Evolutionary conservation across 352 stramenopile genomes (phyloP), one percentile per base, ranked within the genome.

Genomic region (Globisporangium acanthophoron): DNA sequence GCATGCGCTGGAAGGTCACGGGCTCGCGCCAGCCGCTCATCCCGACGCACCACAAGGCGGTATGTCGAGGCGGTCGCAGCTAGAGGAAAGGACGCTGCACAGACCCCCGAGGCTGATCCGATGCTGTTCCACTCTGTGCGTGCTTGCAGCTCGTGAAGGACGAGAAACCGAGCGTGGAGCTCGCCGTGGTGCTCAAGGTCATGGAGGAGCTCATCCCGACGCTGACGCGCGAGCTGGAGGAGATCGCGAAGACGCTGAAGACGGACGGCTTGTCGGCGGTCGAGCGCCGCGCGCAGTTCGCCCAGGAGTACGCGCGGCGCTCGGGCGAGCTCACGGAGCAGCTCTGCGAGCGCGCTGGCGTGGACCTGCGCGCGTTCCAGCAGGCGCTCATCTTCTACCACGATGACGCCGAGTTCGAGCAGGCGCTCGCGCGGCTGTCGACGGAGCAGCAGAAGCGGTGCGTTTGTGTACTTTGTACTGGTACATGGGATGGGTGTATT

Each of bases 1-100:
- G 84, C 12, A 68, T 93, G 66, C 65, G 84, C 52, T 93, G 84
- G 84, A 85, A 88, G 47, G 81, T 84, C 50, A 93, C 84, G 24
- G 84, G 84, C 45, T 91, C 84, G 29, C 80, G 84, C 39, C 72
- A 93, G 35, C 78, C 81, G 52, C 64, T 89, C 51, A 85, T 91
- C 43, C 77, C 71, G 55, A 67, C 69, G 40, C 58, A 83, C 69
- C 64, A 74, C 55, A 66, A 74, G 48, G 18, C 71, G 55, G 76
- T 73, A 63, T 20, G 61, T 43, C 12, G 40, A n/a, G 40, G 13
- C 5, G 1, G 40, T 41, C 37, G 3, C 13, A 41, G 8, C 37
- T 41, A 41, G 8, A 41, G 13, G 13, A 41, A 41, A 41, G 8
- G 33, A 37, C 8, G 33, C 33, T 37, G 33, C 8, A 6, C 33